Conservation (phyloP, 1,139 yeast species). For the Trichomonascaceae sp. region DNA sequence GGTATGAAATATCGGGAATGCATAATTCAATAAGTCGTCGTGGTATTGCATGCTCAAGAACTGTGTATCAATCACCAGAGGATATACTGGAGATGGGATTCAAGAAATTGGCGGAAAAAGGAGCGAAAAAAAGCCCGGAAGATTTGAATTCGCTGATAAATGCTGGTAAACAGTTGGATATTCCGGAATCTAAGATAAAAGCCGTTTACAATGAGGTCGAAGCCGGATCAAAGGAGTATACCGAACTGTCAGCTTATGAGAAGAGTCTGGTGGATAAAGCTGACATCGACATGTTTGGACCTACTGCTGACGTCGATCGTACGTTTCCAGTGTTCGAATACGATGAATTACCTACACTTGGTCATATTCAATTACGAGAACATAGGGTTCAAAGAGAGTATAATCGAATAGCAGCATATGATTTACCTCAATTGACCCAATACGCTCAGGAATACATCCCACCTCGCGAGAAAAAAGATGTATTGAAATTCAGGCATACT, state of each 20-base stretch:
- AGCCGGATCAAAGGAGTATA: constrained; percentile 16
- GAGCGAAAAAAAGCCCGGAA: constrained; percentile 27
- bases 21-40: background rate
- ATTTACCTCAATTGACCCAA: constrained; percentile 65
- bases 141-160: constrained; percentile 25
- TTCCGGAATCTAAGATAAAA: constrained; percentile 24
- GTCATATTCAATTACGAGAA: constrained; percentile 54
- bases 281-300: constrained; percentile 19
- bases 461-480: constrained; percentile 40
- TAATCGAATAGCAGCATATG: constrained; percentile 83
- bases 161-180: constrained; percentile 31
- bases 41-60: background rate
- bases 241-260: constrained; percentile 20
- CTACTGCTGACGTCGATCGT: constrained; percentile 26
- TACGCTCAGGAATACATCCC: constrained; percentile 9
- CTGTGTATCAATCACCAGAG: constrained; percentile 8
- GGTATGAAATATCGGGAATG: background rate
- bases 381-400: constrained; percentile 56
- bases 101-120: constrained; percentile 27
- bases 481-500: constrained; percentile 64
- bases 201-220: constrained; percentile 28
- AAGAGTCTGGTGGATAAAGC: constrained; percentile 14
- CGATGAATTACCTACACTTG: constrained; percentile 57
- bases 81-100: constrained; percentile 31
- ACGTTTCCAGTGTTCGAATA: constrained; percentile 38